Evolutionary conservation across 805 yeast species (phyloP).

Genomic region (Vanderwaltozyma yarrowii): DNA sequence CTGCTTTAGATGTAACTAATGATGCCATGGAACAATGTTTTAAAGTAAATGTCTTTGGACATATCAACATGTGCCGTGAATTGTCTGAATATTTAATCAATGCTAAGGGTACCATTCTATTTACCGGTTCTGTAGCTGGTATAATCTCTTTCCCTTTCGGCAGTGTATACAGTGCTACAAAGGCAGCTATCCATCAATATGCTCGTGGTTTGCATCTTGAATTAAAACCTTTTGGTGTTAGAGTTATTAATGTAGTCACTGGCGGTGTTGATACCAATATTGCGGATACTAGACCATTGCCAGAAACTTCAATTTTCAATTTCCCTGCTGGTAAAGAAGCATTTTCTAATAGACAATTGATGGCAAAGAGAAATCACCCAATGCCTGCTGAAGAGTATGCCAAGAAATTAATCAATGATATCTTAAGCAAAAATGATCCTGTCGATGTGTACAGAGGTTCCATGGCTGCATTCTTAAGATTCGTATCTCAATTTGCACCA

Average conservation of each 20-base stretch:
- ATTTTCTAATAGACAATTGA: conserved; percentile 40
- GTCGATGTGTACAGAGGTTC: conserved; percentile 52
- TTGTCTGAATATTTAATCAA: conserved; percentile 45
- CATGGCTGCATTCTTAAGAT: conserved; percentile 31
- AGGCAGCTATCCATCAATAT: conserved; percentile 69
- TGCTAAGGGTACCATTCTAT: conserved; percentile 58
- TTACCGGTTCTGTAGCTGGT: conserved; percentile 68
- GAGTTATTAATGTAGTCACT: conserved; percentile 58
- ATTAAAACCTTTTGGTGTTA: conserved; percentile 60
- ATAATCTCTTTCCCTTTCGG: conserved; percentile 61
- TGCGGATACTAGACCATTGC: conserved; percentile 54
- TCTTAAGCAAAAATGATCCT: conserved; percentile 29
- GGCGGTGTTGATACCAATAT: conserved; percentile 70
- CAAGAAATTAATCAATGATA: conserved; percentile 40
- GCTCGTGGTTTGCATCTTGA: conserved; percentile 55
- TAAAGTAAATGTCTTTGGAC: conserved; percentile 62
- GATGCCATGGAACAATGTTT: conserved; percentile 41
- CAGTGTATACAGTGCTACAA: conserved; percentile 53
- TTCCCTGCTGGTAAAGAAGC: conserved; percentile 42
- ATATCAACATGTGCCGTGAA: conserved; percentile 52
- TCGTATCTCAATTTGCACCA: conserved; percentile 34
- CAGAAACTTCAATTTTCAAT: conserved; percentile 44
- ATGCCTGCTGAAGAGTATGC: conserved; percentile 54
- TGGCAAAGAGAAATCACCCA: conserved; percentile 53
- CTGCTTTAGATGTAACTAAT: conserved; percentile 58